phyloP scores from a whole-genome alignment of 305 asterid genomes.

The Andrographis paniculata region DNA sequence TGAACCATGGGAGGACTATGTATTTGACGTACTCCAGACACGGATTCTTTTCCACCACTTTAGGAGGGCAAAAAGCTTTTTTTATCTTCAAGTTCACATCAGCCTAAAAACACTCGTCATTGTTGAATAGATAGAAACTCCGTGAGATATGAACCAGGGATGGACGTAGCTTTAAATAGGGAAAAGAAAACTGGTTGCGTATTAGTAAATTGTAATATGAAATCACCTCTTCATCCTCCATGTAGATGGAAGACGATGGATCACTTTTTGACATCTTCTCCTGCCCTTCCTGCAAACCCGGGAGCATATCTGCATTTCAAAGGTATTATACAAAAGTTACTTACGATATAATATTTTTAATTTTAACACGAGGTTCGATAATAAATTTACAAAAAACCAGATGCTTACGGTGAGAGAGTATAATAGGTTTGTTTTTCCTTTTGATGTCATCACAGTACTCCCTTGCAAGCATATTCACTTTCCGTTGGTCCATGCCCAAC shows the following conservation, averaged over 20 bases:
- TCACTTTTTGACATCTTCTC: slow-evolving; percentile 94
- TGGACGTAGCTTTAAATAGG: neutral
- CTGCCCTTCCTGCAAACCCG: slow-evolving; percentile 86
- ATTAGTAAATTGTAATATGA: neutral
- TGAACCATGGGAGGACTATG: slow-evolving; percentile 73
- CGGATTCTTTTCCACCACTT: slow-evolving; percentile 58
- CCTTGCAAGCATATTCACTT: slow-evolving; percentile 86
- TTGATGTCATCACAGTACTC: slow-evolving; percentile 82
- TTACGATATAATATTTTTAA: neutral
- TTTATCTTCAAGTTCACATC: slow-evolving; percentile 80
- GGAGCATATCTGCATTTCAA: slow-evolving; percentile 64
- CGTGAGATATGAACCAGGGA: neutral
- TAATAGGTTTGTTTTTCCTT: slow-evolving; percentile 72
- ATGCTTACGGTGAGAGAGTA: slow-evolving; percentile 40
- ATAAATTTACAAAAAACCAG: neutral
- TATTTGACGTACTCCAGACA: slow-evolving; percentile 77
- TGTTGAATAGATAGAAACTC: neutral
- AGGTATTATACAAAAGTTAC: neutral
- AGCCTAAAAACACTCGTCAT: slow-evolving; percentile 30
- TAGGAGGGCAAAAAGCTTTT: slow-evolving; percentile 86
- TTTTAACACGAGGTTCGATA: neutral
- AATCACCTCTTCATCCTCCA: slow-evolving; percentile 94
- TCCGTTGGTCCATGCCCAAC: slow-evolving; percentile 32
- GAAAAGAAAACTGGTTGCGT: neutral
- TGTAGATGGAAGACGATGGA: slow-evolving; percentile 72